Conservation (phyloP, 1,139 yeast genomes). For the Blastobotrys petasosporus region DNA sequence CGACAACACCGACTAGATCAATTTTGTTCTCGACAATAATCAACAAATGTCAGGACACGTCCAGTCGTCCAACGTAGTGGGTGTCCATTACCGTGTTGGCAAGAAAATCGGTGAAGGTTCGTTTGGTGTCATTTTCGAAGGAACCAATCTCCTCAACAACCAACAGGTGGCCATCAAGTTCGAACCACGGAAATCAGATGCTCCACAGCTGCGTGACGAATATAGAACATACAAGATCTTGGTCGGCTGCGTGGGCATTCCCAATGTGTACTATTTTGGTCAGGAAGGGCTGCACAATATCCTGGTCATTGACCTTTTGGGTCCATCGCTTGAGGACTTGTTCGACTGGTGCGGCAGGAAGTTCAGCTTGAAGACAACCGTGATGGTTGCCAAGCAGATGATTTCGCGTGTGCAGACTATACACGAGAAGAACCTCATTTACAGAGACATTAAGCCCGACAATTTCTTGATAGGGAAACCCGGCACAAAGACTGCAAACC, state of each 20-base stretch:
- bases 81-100: slow-evolving; percentile 87
- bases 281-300: slow-evolving; percentile 96
- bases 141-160: slow-evolving; percentile 77
- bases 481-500: slow-evolving; percentile 45
- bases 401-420: slow-evolving; percentile 77
- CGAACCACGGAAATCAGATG: slow-evolving; percentile 94
- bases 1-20: too few species aligned
- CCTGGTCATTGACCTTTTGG: slow-evolving; percentile 84
- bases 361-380: slow-evolving; percentile 82
- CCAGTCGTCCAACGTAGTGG: slow-evolving; percentile 47
- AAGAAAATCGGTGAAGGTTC: slow-evolving; percentile 98
- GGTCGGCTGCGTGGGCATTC: slow-evolving; percentile 79
- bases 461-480: slow-evolving; percentile 78
- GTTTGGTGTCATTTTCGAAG: slow-evolving; percentile 94
- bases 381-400: slow-evolving; percentile 90
- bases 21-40: background rate
- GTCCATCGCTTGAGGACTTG: slow-evolving; percentile 92
- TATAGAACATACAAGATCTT: slow-evolving; percentile 86
- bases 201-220: slow-evolving; percentile 95
- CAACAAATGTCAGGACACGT: slow-evolving; percentile 27
- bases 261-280: slow-evolving; percentile 93
- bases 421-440: slow-evolving; percentile 84
- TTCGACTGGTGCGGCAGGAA: slow-evolving; percentile 98
- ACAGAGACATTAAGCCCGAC: slow-evolving; percentile 94
- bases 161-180: slow-evolving; percentile 69